These are phyloP conservation scores for Tylopilus balloui DNA, from an alignment of 768 basidiomycete genomes.

Conservation along the genomic window DNA sequence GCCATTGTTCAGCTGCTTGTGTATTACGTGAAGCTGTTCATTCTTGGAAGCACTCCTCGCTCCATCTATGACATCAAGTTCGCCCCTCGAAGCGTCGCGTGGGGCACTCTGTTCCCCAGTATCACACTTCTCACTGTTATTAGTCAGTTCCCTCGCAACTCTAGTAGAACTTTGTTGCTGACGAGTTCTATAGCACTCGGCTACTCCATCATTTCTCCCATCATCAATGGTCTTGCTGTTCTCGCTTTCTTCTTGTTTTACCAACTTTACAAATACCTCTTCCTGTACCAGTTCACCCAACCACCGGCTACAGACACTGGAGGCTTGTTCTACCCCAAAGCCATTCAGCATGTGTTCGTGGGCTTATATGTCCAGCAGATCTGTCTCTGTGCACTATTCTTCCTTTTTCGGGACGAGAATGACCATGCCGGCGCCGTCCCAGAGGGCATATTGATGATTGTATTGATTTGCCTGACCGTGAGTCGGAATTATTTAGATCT, in stretches of 20 bases:
- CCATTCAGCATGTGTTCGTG: conserved; percentile 89
- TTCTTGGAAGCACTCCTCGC: conserved; percentile 87
- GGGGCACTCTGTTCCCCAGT: conserved; percentile 74
- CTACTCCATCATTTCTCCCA: conserved; percentile 86
- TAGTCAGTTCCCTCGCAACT: conserved; percentile 44
- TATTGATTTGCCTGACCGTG: conserved; percentile 81
- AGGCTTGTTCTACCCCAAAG: conserved; percentile 92
- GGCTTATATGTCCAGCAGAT: conserved; percentile 90
- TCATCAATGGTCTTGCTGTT: conserved; percentile 88
- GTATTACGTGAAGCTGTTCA: conserved; percentile 87
- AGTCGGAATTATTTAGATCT: conserved; percentile 20
- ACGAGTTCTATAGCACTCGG: conserved; percentile 47
- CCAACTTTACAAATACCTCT: conserved; percentile 80
- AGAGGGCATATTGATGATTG: conserved; percentile 79
- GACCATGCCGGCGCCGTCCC: conserved; percentile 54
- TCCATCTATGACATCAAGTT: conserved; percentile 84
- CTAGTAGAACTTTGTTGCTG: background rate
- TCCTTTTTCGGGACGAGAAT: conserved; percentile 65
- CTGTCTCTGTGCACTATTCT: conserved; percentile 84
- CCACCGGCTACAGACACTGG: conserved; percentile 73
- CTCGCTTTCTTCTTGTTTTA: conserved; percentile 82
- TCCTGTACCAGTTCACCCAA: conserved; percentile 76
- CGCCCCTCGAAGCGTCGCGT: conserved; percentile 52
- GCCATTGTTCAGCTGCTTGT: conserved; percentile 68
- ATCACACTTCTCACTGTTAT: conserved; percentile 82